Base-by-base conservation (phyloP, 495 filamentous ascomycete species). In the Daldinia vernicosa region DNA sequence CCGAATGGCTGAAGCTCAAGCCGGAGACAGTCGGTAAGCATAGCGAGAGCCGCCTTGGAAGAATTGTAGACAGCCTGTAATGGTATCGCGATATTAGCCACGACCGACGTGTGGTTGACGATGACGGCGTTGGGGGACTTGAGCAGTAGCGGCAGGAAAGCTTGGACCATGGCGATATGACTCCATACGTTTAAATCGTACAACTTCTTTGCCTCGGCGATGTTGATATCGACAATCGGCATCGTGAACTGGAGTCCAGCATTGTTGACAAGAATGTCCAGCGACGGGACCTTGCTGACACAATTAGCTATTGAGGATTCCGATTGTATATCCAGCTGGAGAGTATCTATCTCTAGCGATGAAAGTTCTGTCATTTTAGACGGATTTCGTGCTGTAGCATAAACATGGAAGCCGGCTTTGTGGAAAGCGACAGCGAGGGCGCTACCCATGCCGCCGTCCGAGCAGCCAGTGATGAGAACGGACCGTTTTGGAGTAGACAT, bases 161-260 rank as follows among this genome's bases (percentile, higher is more conserved):
- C 82, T 58, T 86, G 80, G 6, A 80, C 53, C 30, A 86, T 75
- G 11, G 72, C 74, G 56, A 88, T 66, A 1, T 79, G 67, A 6
- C 75, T 80, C 75, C 84, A 87, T 30, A 89, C 78, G 53, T 89
- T 88, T 39, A 80, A 71, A 9, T 87, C 80, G 57, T 83, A 88
- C 9, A 86, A 66, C 1, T 77, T 73, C 63, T 79, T 81, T 0
- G 77, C 83, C 3, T 70, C 71, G 6, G 78, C 76, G 0, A 85
- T 60, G 45, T 84, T 76, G 8, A 80, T 68, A 62, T 89, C 85
- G 14, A 81, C 40, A 15, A 82, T 59, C 33, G 77, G 81, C 73
- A 80, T 80, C 59, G 57, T 60, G 60, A 30, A 75, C 75, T 54
- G 66, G 60, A 27, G 28, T 6, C 82, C 85, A 52, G 84, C 83